phyloP scores from a whole-genome alignment of 2,329 filamentous ascomycete species.

The Scleromitrula shiraiana region DNA sequence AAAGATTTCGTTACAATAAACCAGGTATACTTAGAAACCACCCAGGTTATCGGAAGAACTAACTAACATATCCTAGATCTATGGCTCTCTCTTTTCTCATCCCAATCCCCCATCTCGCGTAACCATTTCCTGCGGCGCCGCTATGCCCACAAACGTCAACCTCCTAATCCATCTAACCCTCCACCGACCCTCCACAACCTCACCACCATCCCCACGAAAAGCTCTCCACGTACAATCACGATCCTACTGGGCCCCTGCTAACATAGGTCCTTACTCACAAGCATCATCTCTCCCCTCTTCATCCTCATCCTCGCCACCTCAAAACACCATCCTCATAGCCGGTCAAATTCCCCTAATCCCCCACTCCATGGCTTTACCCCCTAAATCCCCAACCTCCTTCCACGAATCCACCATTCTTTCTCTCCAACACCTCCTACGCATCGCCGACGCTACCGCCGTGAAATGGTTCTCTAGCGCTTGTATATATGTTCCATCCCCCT shows the following conservation, averaged over 20 bases:
- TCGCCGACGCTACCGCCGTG: slow-evolving; percentile 64
- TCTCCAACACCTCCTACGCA: slow-evolving; percentile 83
- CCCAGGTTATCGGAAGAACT: too few species aligned
- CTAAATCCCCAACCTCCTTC: not conserved
- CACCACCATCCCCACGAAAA: slow-evolving; percentile 24
- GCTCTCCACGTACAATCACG: slow-evolving; percentile 84
- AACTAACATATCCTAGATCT: slow-evolving; percentile 38
- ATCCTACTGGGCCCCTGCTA: slow-evolving; percentile 96
- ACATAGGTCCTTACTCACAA: slow-evolving; percentile 96
- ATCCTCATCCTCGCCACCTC: slow-evolving; percentile 21
- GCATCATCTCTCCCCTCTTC: slow-evolving; percentile 52
- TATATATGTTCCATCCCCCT: slow-evolving; percentile 54
- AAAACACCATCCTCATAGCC: slow-evolving; percentile 61
- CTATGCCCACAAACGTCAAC: slow-evolving; percentile 51
- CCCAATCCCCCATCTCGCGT: slow-evolving; percentile 82
- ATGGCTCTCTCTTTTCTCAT: slow-evolving; percentile 63
- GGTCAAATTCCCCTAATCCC: slow-evolving; percentile 89
- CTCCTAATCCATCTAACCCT: slow-evolving; percentile 50
- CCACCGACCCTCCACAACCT: not conserved
- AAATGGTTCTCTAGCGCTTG: slow-evolving; percentile 69
- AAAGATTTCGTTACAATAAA: slow-evolving; percentile 71
- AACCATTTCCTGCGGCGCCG: slow-evolving; percentile 68
- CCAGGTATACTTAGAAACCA: slow-evolving; percentile 25
- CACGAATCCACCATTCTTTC: slow-evolving; percentile 42
- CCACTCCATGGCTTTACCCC: slow-evolving; percentile 62